Conservation (phyloP, 2,329 filamentous ascomycete genomes). For the Thelonectria rubi region DNA sequence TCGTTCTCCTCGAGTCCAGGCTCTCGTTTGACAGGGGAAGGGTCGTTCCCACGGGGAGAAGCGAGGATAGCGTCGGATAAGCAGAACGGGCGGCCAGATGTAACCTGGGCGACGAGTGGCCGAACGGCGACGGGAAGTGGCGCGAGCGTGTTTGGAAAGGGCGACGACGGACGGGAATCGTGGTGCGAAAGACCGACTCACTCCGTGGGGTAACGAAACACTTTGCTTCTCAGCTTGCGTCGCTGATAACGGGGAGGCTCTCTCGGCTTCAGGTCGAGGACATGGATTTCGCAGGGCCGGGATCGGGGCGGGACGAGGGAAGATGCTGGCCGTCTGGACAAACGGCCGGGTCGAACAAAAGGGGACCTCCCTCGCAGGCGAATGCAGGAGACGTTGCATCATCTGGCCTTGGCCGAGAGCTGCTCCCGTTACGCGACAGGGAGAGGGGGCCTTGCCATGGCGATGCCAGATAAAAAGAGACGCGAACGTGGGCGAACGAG, state of each 20-base stretch:
- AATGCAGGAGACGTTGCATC: constrained; percentile 3
- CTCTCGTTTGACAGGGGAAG: not conserved
- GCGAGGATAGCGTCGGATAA: not conserved
- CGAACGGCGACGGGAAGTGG: not conserved
- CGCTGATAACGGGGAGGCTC: not conserved
- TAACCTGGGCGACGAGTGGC: constrained; percentile 7
- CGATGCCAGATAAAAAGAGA: constrained; percentile 14
- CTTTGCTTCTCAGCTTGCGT: constrained; percentile 3
- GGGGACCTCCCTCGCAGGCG: not conserved
- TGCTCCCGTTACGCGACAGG: not conserved
- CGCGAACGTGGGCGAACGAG: not conserved
- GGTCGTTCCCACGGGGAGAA: not conserved
- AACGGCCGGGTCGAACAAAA: not conserved
- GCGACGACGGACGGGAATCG: not conserved
- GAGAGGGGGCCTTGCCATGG: not conserved
- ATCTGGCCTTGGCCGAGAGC: not conserved
- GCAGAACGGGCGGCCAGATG: constrained; percentile 5
- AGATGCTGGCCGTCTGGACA: not conserved
- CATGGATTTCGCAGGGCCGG: not conserved
- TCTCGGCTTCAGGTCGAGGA: constrained; percentile 3
- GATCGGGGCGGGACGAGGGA: constrained; percentile 1
- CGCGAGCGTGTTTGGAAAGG: constrained; percentile 11
- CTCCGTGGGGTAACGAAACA: constrained; percentile 9
- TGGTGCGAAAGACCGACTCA: constrained; percentile 12
- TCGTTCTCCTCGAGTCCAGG: not conserved